Percentiles rank a stretch among this genome's conserved stretches.
These are phyloP conservation scores for Histomonas meleagridis DNA, from an alignment of 208 protist genomes.

Conservation along the genomic window DNA sequence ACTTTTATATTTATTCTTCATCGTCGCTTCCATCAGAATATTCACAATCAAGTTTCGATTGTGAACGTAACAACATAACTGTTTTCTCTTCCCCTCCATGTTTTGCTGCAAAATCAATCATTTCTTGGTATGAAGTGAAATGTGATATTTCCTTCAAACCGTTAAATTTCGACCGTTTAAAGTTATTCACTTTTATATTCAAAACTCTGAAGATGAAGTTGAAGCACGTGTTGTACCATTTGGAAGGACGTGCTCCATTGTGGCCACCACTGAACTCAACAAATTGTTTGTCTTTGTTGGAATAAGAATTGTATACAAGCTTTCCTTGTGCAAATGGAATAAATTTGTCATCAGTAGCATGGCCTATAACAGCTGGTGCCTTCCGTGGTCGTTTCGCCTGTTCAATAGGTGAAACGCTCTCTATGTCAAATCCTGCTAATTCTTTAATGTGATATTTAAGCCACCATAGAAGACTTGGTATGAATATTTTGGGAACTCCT, in stretches of 20 bases:
- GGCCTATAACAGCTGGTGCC: not conserved
- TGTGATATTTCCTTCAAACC: not conserved
- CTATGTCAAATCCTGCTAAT: not conserved
- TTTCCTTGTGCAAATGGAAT: not conserved
- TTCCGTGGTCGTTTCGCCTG: not conserved
- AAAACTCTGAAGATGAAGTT: not conserved
- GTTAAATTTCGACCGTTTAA: not conserved
- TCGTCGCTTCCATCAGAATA: too few relatives aligned
- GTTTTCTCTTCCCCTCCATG: not conserved
- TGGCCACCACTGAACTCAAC: not conserved
- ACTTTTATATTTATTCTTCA: too few relatives aligned
- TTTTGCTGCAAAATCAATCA: not conserved
- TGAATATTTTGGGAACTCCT: not conserved
- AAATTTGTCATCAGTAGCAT: not conserved
- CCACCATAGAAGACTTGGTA: not conserved
- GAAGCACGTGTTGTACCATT: not conserved
- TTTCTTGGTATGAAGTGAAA: not conserved
- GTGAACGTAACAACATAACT: too few relatives aligned
- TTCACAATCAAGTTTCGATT: too few relatives aligned
- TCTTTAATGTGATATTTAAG: not conserved
- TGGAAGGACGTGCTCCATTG: not conserved
- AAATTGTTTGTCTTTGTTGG: not conserved
- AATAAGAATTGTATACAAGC: not conserved
- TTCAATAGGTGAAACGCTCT: not conserved
- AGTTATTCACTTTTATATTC: not conserved